Evolutionary conservation across 2,329 filamentous ascomycete genomes (phyloP), one percentile per base, ranked within the genome.

Genomic region (Dactylellina sp.): DNA sequence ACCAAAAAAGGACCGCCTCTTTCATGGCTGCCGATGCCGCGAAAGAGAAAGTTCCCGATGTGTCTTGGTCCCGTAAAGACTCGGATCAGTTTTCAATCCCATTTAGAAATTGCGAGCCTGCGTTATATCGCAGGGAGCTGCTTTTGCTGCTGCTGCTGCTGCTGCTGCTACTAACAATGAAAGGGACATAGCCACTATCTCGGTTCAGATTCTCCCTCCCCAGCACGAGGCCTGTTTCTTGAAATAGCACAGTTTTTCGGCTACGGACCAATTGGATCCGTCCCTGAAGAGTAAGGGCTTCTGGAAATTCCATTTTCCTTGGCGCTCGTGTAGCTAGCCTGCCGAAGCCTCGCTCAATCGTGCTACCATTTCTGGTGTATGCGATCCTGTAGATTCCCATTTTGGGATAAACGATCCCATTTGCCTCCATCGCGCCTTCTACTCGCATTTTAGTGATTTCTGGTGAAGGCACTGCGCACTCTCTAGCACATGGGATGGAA

Each of bases 171-270:
- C 53, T 52, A 32, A 62, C 44, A 71, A 53, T 55, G 47, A 60
- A 65, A 47, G 39, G 35, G 37, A 68, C 66, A 71, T 71, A 71
- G 66, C 66, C 66, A 71, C 66, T 63, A 64, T 71, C 66, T 71
- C 66, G 66, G 59, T 71, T 71, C 49, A 52, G 28, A 25, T 40
- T 56, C 28, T 53, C 47, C 44, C 55, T 47, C 52, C 49, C 56
- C 32, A 6, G 42, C 46, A 22, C 46, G 57, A 50, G 56, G 16
- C 59, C 44, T 57, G 66, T 64, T 64, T 63, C 66, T 63, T 60
- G 66, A 71, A 71, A 71, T 71, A 71, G 66, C 59, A 64, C 65
- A 53, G 14, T 42, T 24, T 35, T 52, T 71, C 66, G 66, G 59
- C 35, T 57, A 59, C 6, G 9, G 44, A 20, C 66, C 66, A 71